Evolutionary conservation across 2,329 filamentous ascomycete genomes (phyloP), one percentile per base, ranked within the genome.

Genomic region (Tolypocladium cylindrosporum): DNA sequence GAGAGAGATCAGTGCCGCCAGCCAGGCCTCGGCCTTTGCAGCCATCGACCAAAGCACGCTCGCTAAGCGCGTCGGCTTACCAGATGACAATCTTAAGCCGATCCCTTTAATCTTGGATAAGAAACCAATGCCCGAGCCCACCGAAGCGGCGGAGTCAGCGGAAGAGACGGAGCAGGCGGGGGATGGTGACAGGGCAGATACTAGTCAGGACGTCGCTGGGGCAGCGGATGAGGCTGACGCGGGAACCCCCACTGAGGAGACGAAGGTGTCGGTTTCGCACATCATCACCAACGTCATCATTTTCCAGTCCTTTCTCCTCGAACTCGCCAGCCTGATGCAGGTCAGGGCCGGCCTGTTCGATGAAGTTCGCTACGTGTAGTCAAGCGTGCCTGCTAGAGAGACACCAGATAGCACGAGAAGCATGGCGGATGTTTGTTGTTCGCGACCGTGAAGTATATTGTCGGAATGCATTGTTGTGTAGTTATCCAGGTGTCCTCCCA

Each of bases 261-360:
- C 65, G 27, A 79, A 77, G 11, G 86, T 85, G 9, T 90, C 86
- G 9, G 82, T 94, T 5, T 90, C 87, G 45, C 89, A 93, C 68
- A 77, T 93, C 13, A 75, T 94, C 61, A 93, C 89, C 7, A 94
- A 93, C 69, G 83, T 88, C 45, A 83, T 93, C 59, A 82, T 93
- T 55, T 76, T 91, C 58, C 90, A 94, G 69, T 88, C 89, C 41
- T 94, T 94, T 68, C 72, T 93, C 55, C 78, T 93, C 55, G 90
- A 94, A 71, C 71, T 93, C 58, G 85, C 88, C 2, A 87, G 88
- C 34, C 72, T 92, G 64, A 78, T 91, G 59, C 89, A 93, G 69
- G 86, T 89, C 41, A 79, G 90, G 57, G 88, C 87, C 31, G 86
- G 85, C 14, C 70, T 92, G 54, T 92, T 93, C 71, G 87, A 87